Percentiles rank a stretch among this genome's conserved stretches.
These are phyloP conservation scores for Venturia pyrina DNA, from an alignment of 2,329 filamentous ascomycete species.

Conservation along the genomic window DNA sequence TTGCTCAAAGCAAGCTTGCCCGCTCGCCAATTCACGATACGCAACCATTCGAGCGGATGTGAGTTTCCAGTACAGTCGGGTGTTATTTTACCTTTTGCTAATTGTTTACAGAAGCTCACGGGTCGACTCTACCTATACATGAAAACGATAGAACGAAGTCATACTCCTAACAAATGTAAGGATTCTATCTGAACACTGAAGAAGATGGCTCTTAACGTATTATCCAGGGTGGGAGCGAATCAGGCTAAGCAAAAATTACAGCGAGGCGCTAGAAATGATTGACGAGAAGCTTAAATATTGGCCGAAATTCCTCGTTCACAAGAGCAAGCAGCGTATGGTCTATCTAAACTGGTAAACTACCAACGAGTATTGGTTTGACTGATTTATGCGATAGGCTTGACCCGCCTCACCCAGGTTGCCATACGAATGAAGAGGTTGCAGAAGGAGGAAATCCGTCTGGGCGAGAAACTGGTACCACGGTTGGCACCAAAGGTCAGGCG, in stretches of 20 bases:
- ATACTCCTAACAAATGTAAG: slow-evolving; percentile 65
- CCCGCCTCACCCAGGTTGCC: slow-evolving; percentile 81
- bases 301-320: slow-evolving; percentile 86
- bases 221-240: slow-evolving; percentile 92
- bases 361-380: too few species aligned
- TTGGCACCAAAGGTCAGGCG: slow-evolving; percentile 76
- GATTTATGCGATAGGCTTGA: slow-evolving; percentile 26
- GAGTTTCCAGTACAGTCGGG: too few species aligned
- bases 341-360: slow-evolving; percentile 26
- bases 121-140: slow-evolving; percentile 90
- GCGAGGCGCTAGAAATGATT: slow-evolving; percentile 77
- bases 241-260: slow-evolving; percentile 73
- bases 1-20: slow-evolving; percentile 80
- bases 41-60: slow-evolving; percentile 74
- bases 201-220: slow-evolving; percentile 34
- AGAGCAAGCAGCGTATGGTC: slow-evolving; percentile 75
- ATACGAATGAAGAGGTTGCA: slow-evolving; percentile 68
- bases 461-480: slow-evolving; percentile 79
- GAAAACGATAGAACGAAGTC: slow-evolving; percentile 82
- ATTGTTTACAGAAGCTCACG: slow-evolving; percentile 45
- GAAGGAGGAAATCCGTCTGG: slow-evolving; percentile 79
- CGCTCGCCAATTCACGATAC: slow-evolving; percentile 84
- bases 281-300: slow-evolving; percentile 84
- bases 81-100: too few species aligned
- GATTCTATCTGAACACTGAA: too few species aligned